phyloP scores from a whole-genome alignment of 1,139 yeast genomes.

The Hemisphaericaspora xylofermentans region DNA sequence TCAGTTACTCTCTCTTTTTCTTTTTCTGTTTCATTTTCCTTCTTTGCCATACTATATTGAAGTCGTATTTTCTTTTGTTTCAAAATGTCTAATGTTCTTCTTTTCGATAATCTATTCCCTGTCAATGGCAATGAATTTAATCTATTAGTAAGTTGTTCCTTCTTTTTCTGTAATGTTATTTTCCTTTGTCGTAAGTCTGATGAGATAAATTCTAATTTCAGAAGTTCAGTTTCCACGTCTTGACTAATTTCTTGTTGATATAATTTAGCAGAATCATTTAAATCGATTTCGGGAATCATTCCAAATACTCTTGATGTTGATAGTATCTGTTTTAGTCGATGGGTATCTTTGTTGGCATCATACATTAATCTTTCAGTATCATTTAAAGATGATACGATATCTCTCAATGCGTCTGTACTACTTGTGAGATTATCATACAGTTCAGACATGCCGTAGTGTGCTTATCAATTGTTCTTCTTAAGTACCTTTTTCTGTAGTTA shows the following conservation, averaged over 20 bases:
- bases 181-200: background rate
- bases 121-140: conserved; percentile 23
- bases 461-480: background rate
- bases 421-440: conserved; percentile 12
- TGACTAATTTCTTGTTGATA: background rate
- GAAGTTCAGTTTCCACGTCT: background rate
- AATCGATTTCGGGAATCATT: conserved; percentile 41
- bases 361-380: conserved; percentile 30
- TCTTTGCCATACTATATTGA: conserved; percentile 30
- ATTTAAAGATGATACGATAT: conserved; percentile 31
- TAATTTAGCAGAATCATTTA: conserved; percentile 29
- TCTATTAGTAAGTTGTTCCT: conserved; percentile 28
- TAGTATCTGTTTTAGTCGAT: conserved; percentile 33
- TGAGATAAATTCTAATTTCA: background rate
- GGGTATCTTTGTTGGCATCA: conserved; percentile 34
- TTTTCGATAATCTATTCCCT: conserved; percentile 18
- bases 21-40: conserved; percentile 1
- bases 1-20: background rate
- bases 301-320: conserved; percentile 41
- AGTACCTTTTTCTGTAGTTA: too few species aligned
- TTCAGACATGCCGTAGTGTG: conserved; percentile 7
- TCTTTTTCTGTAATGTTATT: conserved; percentile 20
- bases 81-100: conserved; percentile 32
- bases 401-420: conserved; percentile 31
- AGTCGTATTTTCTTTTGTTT: conserved; percentile 40